These are phyloP conservation scores for Auriculariales sp. DNA, from an alignment of 768 basidiomycete species.

Conservation along the genomic window DNA sequence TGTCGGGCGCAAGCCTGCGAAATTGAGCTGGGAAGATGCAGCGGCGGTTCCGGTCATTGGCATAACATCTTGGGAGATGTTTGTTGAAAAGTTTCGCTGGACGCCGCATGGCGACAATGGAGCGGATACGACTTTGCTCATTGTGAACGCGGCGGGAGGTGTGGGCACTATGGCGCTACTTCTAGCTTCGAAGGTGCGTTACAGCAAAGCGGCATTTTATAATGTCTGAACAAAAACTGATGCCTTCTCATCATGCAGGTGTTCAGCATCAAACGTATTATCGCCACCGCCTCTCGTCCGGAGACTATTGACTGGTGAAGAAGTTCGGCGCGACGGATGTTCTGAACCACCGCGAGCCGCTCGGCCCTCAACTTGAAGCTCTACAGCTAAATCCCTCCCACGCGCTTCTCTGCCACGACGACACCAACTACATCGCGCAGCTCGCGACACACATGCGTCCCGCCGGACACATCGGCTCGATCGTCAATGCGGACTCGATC, in stretches of 20 bases:
- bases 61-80: constrained; percentile 6
- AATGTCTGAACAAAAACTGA: too few relatives aligned
- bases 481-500: too few relatives aligned
- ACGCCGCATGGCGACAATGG: not conserved
- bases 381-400: not conserved
- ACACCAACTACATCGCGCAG: not conserved
- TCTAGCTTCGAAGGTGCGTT: not conserved
- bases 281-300: not conserved
- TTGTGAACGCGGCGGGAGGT: too few relatives aligned
- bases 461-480: not conserved
- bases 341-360: constrained; percentile 2
- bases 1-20: not conserved
- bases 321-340: constrained; percentile 1
- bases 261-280: constrained; percentile 1
- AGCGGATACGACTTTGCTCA: not conserved
- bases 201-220: too few relatives aligned
- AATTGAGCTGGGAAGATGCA: constrained; percentile 1
- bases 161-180: not conserved
- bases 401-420: not conserved
- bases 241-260: not conserved
- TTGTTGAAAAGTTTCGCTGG: constrained; percentile 1
- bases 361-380: not conserved
- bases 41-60: constrained; percentile 3
- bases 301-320: not conserved
- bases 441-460: not conserved